A percentile compares a stretch with the other conserved stretches of the same genome.
These are phyloP conservation scores for Sporobolomyces phaffii DNA, from an alignment of 768 basidiomycete species.

Conservation along the genomic window DNA sequence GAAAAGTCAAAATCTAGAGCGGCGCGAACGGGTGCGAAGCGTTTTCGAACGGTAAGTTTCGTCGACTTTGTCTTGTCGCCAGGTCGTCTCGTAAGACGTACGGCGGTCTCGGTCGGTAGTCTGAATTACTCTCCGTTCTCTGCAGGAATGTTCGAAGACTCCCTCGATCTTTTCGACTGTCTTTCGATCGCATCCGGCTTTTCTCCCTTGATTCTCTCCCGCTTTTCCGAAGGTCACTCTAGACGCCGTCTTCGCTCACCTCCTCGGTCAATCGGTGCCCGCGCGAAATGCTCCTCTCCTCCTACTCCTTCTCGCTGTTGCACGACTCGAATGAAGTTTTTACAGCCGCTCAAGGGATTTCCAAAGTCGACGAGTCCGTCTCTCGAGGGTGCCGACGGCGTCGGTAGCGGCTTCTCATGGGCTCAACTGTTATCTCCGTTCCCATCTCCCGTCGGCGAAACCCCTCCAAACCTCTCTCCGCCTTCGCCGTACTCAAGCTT, in stretches of 20 bases:
- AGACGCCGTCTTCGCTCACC: too few species aligned
- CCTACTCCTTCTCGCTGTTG: too few species aligned
- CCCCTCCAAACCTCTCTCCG: neutral
- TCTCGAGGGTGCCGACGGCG: neutral
- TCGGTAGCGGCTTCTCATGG: neutral
- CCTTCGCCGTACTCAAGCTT: neutral
- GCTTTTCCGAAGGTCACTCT: too few species aligned
- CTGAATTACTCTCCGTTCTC: too few species aligned
- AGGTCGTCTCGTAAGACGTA: too few species aligned
- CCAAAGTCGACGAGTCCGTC: neutral
- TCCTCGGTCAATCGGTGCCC: too few species aligned
- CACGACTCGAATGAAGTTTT: neutral
- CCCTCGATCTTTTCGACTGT: neutral
- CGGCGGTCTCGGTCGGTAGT: too few species aligned
- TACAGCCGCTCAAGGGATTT: neutral
- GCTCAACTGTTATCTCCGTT: neutral
- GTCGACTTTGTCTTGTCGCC: too few species aligned
- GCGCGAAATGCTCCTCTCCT: too few species aligned
- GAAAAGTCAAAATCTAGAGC: neutral
- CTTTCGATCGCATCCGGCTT: neutral
- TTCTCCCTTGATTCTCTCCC: neutral
- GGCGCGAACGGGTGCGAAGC: neutral
- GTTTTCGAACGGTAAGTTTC: too few species aligned
- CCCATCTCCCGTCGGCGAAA: neutral
- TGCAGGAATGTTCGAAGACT: too few species aligned